A percentile compares a stretch with the other conserved stretches of the same genome.
These are phyloP conservation scores for Clitopilus passeckerianus DNA, from an alignment of 768 basidiomycete species.

Conservation along the genomic window DNA sequence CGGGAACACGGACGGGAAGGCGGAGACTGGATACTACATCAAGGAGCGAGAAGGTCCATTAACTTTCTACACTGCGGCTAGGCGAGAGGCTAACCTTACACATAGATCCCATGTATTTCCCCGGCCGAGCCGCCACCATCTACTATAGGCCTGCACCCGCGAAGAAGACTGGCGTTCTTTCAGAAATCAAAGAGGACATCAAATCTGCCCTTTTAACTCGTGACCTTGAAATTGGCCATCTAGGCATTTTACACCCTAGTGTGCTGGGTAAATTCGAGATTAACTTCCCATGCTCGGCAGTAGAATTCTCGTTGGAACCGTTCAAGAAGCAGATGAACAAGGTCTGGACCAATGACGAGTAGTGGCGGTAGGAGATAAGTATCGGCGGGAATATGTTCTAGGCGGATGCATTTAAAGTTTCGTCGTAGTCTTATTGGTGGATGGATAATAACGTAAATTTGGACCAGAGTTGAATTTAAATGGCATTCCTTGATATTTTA, in stretches of 20 bases:
- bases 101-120: slow-evolving; percentile 90
- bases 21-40: slow-evolving; percentile 85
- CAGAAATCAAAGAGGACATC: slow-evolving; percentile 36
- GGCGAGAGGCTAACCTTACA: neutral
- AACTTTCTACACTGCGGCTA: neutral
- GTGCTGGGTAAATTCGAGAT: slow-evolving; percentile 95
- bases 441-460: neutral
- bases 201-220: slow-evolving; percentile 35
- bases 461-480: neutral
- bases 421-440: slow-evolving; percentile 13
- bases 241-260: slow-evolving; percentile 90
- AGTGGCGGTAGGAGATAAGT: slow-evolving; percentile 4
- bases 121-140: slow-evolving; percentile 89
- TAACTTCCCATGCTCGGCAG: slow-evolving; percentile 86
- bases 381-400: neutral
- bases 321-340: slow-evolving; percentile 72
- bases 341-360: slow-evolving; percentile 53
- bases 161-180: slow-evolving; percentile 22
- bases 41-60: slow-evolving; percentile 77
- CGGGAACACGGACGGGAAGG: slow-evolving; percentile 45
- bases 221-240: slow-evolving; percentile 79
- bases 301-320: slow-evolving; percentile 95
- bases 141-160: slow-evolving; percentile 65
- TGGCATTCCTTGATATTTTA: neutral
- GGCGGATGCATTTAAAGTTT: slow-evolving; percentile 2